Base-by-base conservation (phyloP, 305 asterid species). In the Solanum hybrid region DNA sequence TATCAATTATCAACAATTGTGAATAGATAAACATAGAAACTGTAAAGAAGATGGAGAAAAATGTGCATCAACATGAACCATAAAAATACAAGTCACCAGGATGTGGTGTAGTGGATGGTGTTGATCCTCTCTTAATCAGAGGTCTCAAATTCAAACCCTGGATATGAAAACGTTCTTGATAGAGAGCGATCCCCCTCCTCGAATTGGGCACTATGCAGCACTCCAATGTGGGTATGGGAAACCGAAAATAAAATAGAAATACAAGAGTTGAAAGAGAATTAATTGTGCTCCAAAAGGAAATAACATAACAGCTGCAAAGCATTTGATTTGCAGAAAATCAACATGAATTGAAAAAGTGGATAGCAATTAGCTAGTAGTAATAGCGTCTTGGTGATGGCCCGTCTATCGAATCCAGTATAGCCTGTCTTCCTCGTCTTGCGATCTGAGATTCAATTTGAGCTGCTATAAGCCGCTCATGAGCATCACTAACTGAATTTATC, bases 401-500 rank as follows among this genome's bases (percentile, higher is more conserved):
- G 14, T 81, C 87, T 20, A 38, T 1, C 24, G 10, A 24, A 17
- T 80, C 73, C 15, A 81, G 73, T 11, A 45, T 72, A 68, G 73
- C 73, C 73, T 68, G 80, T 81, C 57, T 78, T 37, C 45, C 36
- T 81, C 45, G 26, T 32, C 82, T 88, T 2, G 31, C 51, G 27
- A 89, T 32, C 45, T 10, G 24, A 57, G 87, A 76, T 57, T 36
- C 24, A 11, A 89, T 29, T 29, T 36, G 36, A 37, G 88, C 88
- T 22, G 88, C 88, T 5, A 51, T 32, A 33, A 89, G 41, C 10
- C n/a, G 22, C 8, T 89, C 75, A 2, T 81, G 81, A 24, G 82
- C 90, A 79, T 89, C 78, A 33, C 10, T 80, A 38, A 27, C 27
- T 79, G 90, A n/a, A 27, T 89, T 80, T 79, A 89, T 79, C 45